phyloP scores from a whole-genome alignment of 768 basidiomycete genomes.

The Rhizopogon vesiculosus region DNA sequence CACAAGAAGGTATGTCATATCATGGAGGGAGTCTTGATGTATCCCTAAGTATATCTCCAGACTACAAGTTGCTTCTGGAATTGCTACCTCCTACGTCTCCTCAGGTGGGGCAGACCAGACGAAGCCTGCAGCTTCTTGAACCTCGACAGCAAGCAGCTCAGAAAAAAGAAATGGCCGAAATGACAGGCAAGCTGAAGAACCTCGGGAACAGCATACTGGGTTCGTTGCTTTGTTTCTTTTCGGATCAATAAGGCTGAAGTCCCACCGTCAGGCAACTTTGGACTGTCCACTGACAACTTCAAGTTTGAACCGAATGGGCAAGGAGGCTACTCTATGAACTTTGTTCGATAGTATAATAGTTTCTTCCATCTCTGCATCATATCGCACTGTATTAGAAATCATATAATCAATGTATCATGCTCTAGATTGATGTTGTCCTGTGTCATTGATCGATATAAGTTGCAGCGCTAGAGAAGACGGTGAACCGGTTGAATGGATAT shows the following conservation, averaged over 20 bases:
- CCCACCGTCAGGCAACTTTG: constrained; percentile 70
- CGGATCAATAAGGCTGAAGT: background rate
- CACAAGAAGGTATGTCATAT: constrained; percentile 68
- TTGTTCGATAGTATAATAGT: constrained; percentile 41
- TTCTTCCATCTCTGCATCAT: background rate
- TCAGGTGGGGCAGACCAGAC: constrained; percentile 42
- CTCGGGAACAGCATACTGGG: constrained; percentile 89
- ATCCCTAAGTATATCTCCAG: constrained; percentile 33
- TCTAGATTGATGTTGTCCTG: background rate
- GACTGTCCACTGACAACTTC: constrained; percentile 94
- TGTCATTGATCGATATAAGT: constrained; percentile 16
- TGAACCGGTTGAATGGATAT: constrained; percentile 25
- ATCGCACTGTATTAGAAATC: background rate
- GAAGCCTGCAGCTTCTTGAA: constrained; percentile 51
- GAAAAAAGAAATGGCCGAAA: constrained; percentile 85
- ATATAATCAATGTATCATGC: background rate
- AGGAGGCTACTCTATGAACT: constrained; percentile 95
- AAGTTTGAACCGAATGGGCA: constrained; percentile 91
- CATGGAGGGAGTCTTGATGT: background rate
- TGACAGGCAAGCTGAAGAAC: constrained; percentile 89
- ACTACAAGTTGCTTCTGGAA: constrained; percentile 70
- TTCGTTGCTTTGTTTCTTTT: constrained; percentile 22
- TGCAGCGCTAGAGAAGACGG: constrained; percentile 15
- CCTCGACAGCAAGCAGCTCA: constrained; percentile 72
- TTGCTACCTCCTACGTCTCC: constrained; percentile 55